phyloP scores from a whole-genome alignment of 106 monocot genomes.

The Allium cepa region DNA sequence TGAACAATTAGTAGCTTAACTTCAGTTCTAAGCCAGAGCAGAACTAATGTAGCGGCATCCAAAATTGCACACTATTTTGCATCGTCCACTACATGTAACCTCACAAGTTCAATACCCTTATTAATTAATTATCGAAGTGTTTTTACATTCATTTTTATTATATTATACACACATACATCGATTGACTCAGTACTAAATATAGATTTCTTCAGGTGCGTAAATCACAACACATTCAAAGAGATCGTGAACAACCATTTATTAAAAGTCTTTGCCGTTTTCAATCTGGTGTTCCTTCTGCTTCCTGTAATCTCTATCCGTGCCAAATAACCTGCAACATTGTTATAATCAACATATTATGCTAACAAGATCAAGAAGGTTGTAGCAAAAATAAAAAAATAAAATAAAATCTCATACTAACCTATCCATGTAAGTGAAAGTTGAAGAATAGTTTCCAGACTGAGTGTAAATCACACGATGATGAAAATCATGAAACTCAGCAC shows the following conservation, averaged over 20 bases:
- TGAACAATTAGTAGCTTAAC: too few relatives aligned
- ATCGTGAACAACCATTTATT: not conserved
- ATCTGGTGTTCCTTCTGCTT: slow-evolving; percentile 2
- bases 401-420: slow-evolving; percentile 16
- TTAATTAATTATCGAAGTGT: too few relatives aligned
- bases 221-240: not conserved
- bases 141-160: too few relatives aligned
- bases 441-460: slow-evolving; percentile 59
- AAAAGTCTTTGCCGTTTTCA: not conserved
- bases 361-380: not conserved
- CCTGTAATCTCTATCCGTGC: slow-evolving; percentile 10
- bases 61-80: too few relatives aligned
- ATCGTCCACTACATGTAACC: too few relatives aligned
- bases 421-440: slow-evolving; percentile 74
- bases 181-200: too few relatives aligned
- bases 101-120: too few relatives aligned
- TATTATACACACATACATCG: too few relatives aligned
- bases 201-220: too few relatives aligned
- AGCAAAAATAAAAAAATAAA: not conserved
- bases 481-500: slow-evolving; percentile 65
- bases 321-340: not conserved
- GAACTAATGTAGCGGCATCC: too few relatives aligned
- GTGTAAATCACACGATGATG: slow-evolving; percentile 68
- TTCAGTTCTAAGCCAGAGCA: too few relatives aligned
- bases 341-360: not conserved